Evolutionary conservation across 2,329 filamentous ascomycete species (phyloP), one percentile per base, ranked within the genome.

Genomic region (Lasiodiplodia theobromae): DNA sequence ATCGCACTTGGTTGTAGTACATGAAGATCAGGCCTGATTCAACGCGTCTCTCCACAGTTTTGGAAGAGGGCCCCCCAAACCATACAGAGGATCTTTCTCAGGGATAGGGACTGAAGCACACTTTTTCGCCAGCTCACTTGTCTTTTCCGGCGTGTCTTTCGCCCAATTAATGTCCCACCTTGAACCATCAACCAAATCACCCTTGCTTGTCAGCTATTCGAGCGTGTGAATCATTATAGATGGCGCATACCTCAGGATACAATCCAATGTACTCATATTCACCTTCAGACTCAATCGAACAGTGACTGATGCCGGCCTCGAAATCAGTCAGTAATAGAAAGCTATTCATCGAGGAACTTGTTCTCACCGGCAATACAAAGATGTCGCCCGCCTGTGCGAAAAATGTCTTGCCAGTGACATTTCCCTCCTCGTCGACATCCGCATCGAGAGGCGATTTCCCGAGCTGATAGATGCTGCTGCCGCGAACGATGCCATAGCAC

Each of bases 401-500:
- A 25, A 63, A 37, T 6, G 3, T 40, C 18, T 16, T n/a, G 4
- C 56, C 56, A 7, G 37, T 10, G 16, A 2, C 4, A 2, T 34
- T 11, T 11, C 58, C 38, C 1, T 49, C 2, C 6, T 66, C 63
- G 14, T 54, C 63, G 0, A 6, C 16, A n/a, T 54, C 49, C 4
- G 49, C 18, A 28, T 60, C 53, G 7, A 57, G 11, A 14, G 14
- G 16, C 1, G 38, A 60, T 25, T 51, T 60, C 5, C 65, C 65
- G 28, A 67, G 37, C 18, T 4, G 12, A 25, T 67, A 67, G 3
- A n/a, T n/a, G 23, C 31, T 58, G 37, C 40, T 60, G 21, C 65
- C 65, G 7, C n/a, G n/a, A 5, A 67, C n/a, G 6, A 58, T 28
- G 10, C 40, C 65, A 21, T 60, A 67, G 65, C 53, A 60, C 16